phyloP scores from a whole-genome alignment of 768 basidiomycete genomes.

The Termitomyces sp. region DNA sequence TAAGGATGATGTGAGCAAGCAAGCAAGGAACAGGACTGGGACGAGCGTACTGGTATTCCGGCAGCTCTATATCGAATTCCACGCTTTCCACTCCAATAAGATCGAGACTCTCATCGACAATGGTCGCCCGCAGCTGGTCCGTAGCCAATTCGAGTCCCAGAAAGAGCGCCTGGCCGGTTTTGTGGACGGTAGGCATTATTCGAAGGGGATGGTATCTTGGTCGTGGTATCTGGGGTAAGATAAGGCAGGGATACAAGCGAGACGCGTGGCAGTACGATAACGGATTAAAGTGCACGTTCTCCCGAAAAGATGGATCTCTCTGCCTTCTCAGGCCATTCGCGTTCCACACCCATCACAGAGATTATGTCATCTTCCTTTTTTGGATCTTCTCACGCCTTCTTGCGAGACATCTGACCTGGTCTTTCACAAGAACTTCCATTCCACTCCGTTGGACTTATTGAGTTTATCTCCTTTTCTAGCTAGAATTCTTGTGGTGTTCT shows the following conservation, averaged over 20 bases:
- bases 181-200: slow-evolving; percentile 37
- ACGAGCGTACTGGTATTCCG: slow-evolving; percentile 72
- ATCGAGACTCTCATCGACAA: slow-evolving; percentile 80
- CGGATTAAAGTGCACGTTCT: slow-evolving; percentile 8
- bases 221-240: slow-evolving; percentile 15
- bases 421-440: neutral
- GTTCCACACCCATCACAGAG: slow-evolving; percentile 11
- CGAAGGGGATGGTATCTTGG: slow-evolving; percentile 19
- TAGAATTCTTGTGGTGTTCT: neutral
- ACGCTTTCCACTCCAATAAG: slow-evolving; percentile 78
- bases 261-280: slow-evolving; percentile 11
- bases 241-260: slow-evolving; percentile 1
- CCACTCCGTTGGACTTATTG: neutral
- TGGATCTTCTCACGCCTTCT: slow-evolving; percentile 9
- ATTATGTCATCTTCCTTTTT: slow-evolving; percentile 11
- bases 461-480: neutral
- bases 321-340: slow-evolving; percentile 17
- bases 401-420: neutral
- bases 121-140: slow-evolving; percentile 77
- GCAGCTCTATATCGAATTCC: slow-evolving; percentile 75
- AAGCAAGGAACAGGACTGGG: neutral
- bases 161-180: slow-evolving; percentile 53
- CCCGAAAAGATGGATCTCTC: slow-evolving; percentile 14
- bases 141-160: slow-evolving; percentile 83
- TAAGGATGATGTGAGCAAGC: slow-evolving; percentile 7